phyloP scores from a whole-genome alignment of 2,329 filamentous ascomycete species.

The Plectosphaerella plurivora region DNA sequence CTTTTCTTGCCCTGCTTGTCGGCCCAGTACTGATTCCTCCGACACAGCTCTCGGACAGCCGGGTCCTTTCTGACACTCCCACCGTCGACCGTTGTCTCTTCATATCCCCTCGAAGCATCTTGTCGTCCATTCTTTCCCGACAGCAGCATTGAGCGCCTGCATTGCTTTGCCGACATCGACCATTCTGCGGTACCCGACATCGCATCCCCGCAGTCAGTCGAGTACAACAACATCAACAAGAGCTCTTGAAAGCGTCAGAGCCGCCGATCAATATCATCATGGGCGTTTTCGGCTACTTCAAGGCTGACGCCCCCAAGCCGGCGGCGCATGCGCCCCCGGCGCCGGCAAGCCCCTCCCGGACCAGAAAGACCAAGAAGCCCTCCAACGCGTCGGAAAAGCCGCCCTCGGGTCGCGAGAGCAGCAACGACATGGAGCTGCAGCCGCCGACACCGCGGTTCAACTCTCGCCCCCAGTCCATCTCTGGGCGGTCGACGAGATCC shows the following conservation, averaged over 20 bases:
- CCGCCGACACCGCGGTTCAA: slow-evolving; percentile 42
- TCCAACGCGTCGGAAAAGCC: slow-evolving; percentile 31
- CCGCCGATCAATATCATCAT: slow-evolving; percentile 31
- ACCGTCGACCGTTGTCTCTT: neutral
- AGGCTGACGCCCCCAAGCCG: slow-evolving; percentile 38
- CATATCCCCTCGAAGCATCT: too few relatives aligned
- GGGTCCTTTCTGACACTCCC: too few relatives aligned
- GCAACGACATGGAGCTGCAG: slow-evolving; percentile 43
- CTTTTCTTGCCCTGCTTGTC: neutral
- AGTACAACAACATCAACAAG: neutral
- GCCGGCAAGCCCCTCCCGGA: slow-evolving; percentile 16
- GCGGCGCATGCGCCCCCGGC: slow-evolving; percentile 10
- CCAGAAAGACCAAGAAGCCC: slow-evolving; percentile 16
- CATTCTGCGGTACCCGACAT: neutral
- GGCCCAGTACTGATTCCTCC: neutral
- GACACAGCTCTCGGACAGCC: neutral
- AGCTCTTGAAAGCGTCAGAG: too few relatives aligned
- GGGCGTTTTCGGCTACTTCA: slow-evolving; percentile 62
- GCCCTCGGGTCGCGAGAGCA: slow-evolving; percentile 18
- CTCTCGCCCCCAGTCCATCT: slow-evolving; percentile 49
- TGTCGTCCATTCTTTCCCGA: too few relatives aligned
- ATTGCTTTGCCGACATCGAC: neutral
- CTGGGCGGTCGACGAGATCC: slow-evolving; percentile 41
- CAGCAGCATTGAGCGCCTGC: neutral
- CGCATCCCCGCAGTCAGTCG: neutral